These are phyloP conservation scores for Eimeria sp. DNA, from an alignment of 169 alveolate species.

Conservation along the genomic window DNA sequence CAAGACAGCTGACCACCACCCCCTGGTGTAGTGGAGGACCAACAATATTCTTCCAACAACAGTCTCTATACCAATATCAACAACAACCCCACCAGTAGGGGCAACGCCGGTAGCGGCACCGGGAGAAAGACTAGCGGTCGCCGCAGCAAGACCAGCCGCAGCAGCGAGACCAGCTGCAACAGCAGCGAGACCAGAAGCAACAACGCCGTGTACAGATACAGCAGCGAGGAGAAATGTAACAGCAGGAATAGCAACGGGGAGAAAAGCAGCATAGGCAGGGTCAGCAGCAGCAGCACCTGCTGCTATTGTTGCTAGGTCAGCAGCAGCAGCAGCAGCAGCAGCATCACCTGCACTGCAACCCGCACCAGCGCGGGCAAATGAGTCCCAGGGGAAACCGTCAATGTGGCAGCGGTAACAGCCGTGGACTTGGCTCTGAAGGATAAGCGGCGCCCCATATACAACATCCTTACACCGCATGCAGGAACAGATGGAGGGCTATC, in stretches of 20 bases:
- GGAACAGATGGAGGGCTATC: slow-evolving; percentile 10
- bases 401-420: neutral
- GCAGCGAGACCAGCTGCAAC: neutral
- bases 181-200: neutral
- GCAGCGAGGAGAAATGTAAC: neutral
- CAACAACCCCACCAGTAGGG: neutral
- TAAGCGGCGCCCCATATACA: neutral
- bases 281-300: slow-evolving; percentile 6
- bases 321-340: slow-evolving; percentile 8
- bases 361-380: neutral
- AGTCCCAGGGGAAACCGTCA: neutral
- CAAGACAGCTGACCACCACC: neutral
- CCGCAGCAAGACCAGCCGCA: neutral
- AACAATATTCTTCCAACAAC: neutral
- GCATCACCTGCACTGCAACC: too few species aligned
- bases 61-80: neutral
- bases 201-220: neutral
- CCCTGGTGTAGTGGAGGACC: neutral
- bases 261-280: neutral
- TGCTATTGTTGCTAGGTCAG: too few species aligned
- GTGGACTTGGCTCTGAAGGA: neutral
- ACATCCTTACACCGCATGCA: neutral
- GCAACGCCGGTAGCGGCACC: neutral
- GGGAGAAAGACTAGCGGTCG: neutral
- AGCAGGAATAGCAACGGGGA: slow-evolving; percentile 3